Base-by-base conservation (phyloP, 495 filamentous ascomycete species). In the Lasiosphaeria hispida region DNA sequence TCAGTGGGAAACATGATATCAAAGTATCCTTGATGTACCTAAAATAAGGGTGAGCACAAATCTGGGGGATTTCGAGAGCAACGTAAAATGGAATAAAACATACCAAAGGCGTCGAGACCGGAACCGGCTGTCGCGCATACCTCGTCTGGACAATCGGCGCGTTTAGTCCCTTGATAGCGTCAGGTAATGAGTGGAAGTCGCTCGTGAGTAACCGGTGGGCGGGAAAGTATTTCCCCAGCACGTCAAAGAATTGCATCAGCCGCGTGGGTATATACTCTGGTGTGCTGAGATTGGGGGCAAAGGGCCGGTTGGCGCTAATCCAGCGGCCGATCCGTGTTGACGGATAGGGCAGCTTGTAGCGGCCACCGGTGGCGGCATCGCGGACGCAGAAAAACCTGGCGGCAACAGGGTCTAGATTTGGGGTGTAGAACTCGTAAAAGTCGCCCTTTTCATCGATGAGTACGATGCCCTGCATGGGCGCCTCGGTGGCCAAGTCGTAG, bases 1-100 rank as follows among this genome's bases (percentile, higher is more conserved):
- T 99, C 86, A 10, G 93, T 97, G 0, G 94, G 94, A 75, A 99
- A 99, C 65, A 99, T 84, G 70, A 99, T 97, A 71, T 97, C 95
- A 64, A 99, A 99, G 72, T 96, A 96, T 10, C 94, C 95, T 76
- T 99, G 95, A 62, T 96, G 91, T 14, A 97, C 91, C 91, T 95
- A 61, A 51, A 17, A 7, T 23, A 3, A 4, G 5, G 48, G 5
- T 52, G n/a, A 52, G 35, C 5, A 11, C n/a, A 9, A 7, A 42
- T 45, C 15, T 15, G 10, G 40, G 17, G 19, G 23, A 30, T 30
- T 30, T 30, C 23, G 5, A 30, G 23, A 30, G 23, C 23, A 30
- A 30, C 23, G 30, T 17, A 10, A 37, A 0, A 3, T 30, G 8
- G 11, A 10, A 33, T n/a, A 15, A 13, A 36, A 76, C 88, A 74